A percentile compares a stretch with the other conserved stretches of the same genome.
Conservation (phyloP, 2,329 filamentous ascomycete species). For the Sphaerulina musiva region DNA sequence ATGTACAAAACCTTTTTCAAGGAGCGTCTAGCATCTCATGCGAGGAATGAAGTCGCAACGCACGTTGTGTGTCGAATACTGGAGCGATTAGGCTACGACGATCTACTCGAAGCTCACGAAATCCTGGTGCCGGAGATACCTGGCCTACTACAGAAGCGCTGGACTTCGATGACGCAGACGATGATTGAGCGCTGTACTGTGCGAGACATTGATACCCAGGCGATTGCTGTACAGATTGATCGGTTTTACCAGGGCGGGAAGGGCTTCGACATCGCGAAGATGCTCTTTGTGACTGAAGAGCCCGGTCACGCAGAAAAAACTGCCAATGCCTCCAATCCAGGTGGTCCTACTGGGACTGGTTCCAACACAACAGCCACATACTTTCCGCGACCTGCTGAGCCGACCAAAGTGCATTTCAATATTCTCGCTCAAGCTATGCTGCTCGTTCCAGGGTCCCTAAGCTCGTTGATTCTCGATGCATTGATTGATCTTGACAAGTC, state of each 20-base stretch:
- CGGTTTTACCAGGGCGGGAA: constrained; percentile 48
- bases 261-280: constrained; percentile 49
- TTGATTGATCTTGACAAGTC: constrained; percentile 47
- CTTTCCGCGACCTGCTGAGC: constrained; percentile 22
- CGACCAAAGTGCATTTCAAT: constrained; percentile 59
- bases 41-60: constrained; percentile 82
- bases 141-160: constrained; percentile 64
- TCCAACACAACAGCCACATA: constrained; percentile 7
- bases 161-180: constrained; percentile 71
- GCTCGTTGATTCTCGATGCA: constrained; percentile 62
- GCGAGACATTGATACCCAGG: constrained; percentile 53
- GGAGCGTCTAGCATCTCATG: constrained; percentile 68
- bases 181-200: constrained; percentile 76
- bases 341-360: constrained; percentile 4
- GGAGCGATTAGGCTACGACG: constrained; percentile 77
- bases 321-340: not conserved
- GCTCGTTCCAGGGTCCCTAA: constrained; percentile 60
- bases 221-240: constrained; percentile 53
- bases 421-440: constrained; percentile 79
- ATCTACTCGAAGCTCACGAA: constrained; percentile 66
- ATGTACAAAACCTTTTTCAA: constrained; percentile 76
- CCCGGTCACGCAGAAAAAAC: constrained; percentile 11
- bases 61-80: constrained; percentile 81
- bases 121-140: constrained; percentile 67
- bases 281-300: constrained; percentile 52